Conservation (phyloP, 345 rosid genomes). For the Rubroshorea leprosula region DNA sequence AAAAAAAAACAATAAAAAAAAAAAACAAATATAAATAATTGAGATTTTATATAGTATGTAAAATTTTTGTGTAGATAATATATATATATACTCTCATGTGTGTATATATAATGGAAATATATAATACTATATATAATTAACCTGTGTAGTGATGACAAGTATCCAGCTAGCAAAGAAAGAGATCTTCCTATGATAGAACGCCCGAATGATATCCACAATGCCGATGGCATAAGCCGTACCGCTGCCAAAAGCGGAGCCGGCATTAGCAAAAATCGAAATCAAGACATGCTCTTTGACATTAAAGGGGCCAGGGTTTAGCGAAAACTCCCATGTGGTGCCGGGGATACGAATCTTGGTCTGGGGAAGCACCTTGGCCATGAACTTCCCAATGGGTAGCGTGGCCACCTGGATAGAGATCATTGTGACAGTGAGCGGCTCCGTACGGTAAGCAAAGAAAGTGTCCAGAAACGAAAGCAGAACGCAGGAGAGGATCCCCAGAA, state of each 20-base stretch:
- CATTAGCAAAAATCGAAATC: constrained; percentile 53
- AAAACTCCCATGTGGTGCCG: constrained; percentile 26
- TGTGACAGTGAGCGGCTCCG: constrained; percentile 45
- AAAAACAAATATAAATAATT: background rate
- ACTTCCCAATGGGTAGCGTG: constrained; percentile 42
- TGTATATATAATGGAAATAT: too few species aligned
- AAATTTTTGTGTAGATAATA: too few species aligned
- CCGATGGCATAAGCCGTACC: constrained; percentile 54
- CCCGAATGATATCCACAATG: constrained; percentile 46
- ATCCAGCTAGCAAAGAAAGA: constrained; percentile 54
- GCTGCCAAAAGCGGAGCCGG: constrained; percentile 44
- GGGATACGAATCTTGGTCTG: constrained; percentile 31
- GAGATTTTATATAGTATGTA: too few species aligned
- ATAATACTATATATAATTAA: constrained; percentile 3
- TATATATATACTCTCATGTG: too few species aligned
- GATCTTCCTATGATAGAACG: constrained; percentile 45
- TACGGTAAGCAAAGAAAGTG: constrained; percentile 54
- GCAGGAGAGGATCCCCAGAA: constrained; percentile 47
- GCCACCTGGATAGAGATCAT: constrained; percentile 61
- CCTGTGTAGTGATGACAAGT: constrained; percentile 61
- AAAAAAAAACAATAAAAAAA: background rate
- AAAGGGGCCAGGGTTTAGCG: constrained; percentile 46
- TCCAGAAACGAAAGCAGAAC: constrained; percentile 55
- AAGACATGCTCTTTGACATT: constrained; percentile 50
- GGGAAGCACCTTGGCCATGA: constrained; percentile 36